Conservation (phyloP, 176 grass and related monocot genomes). For the Puccinellia tenuiflora region DNA sequence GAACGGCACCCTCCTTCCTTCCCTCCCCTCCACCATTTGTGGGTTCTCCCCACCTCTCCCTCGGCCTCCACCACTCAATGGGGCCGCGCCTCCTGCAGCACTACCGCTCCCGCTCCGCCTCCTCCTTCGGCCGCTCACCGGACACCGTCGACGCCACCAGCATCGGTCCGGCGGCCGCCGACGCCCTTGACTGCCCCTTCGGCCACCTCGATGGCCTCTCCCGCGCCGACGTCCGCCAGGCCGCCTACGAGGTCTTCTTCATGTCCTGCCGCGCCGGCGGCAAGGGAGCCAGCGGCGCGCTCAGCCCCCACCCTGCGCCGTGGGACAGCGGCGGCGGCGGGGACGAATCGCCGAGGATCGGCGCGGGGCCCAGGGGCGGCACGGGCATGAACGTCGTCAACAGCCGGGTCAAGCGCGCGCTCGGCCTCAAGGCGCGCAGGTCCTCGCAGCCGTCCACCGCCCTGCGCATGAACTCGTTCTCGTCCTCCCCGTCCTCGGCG, state of each 20-base stretch:
- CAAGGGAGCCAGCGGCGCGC: neutral
- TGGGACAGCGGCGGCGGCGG: neutral
- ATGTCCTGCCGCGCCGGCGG: conserved; percentile 61
- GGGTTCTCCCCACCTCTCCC: conserved; percentile 14
- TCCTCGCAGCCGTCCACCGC: conserved; percentile 45
- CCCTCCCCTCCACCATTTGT: conserved; percentile 11
- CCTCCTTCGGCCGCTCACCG: conserved; percentile 47
- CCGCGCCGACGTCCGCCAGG: conserved; percentile 57
- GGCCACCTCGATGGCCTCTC: conserved; percentile 44
- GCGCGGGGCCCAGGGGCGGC: conserved; percentile 56
- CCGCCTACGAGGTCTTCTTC: conserved; percentile 92
- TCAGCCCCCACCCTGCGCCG: conserved; percentile 26
- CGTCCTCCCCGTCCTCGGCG: too few relatives aligned
- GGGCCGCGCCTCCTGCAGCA: conserved; percentile 31
- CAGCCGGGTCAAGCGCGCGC: conserved; percentile 61
- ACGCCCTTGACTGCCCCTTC: conserved; percentile 60
- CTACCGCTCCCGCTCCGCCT: conserved; percentile 43
- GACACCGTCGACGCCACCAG: conserved; percentile 27
- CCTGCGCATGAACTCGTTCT: conserved; percentile 33
- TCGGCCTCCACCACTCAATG: too few relatives aligned
- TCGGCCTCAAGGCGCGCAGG: conserved; percentile 67
- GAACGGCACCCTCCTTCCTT: too few relatives aligned
- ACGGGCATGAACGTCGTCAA: conserved; percentile 75
- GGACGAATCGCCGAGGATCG: conserved; percentile 34
- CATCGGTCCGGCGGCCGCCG: conserved; percentile 10